phyloP scores from a whole-genome alignment of 163 green algal species.

The Coccomyxa subellipsoidea region DNA sequence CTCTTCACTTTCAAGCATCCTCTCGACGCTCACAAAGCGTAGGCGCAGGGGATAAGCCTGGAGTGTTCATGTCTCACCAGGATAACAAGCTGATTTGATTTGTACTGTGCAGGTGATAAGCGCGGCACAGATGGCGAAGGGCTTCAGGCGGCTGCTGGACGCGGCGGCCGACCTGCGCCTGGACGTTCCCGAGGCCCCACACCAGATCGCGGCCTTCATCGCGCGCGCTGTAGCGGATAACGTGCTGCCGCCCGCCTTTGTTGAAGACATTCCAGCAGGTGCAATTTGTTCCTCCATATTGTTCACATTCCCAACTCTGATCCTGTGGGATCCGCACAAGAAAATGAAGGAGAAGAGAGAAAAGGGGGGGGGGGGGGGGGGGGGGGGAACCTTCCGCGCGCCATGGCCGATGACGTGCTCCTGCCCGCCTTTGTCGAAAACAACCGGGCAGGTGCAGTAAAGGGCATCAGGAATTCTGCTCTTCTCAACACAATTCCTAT shows the following conservation, averaged over 20 bases:
- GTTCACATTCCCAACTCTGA: background rate
- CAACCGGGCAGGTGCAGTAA: background rate
- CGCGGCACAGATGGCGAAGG: conserved; percentile 65
- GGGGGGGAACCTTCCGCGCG: no score
- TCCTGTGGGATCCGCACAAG: background rate
- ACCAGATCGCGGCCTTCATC: conserved; percentile 72
- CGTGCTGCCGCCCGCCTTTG: conserved; percentile 79
- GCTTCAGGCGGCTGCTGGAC: conserved; percentile 72
- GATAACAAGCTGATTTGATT: background rate
- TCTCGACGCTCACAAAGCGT: no score
- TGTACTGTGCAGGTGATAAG: conserved; percentile 44
- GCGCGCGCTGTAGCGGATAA: conserved; percentile 86
- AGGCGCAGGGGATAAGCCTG: no score
- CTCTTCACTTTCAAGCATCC: no score
- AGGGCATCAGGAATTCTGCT: no score
- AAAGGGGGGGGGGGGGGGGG: no score
- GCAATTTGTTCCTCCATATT: no score
- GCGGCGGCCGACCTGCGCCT: conserved; percentile 82
- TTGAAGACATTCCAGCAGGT: conserved; percentile 26
- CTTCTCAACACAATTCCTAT: no score
- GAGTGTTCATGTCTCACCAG: no score
- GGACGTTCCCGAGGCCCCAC: conserved; percentile 82
- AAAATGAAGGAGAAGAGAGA: no score
- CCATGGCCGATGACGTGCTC: conserved; percentile 88
- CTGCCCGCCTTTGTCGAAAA: conserved; percentile 68